Evolutionary conservation across 768 basidiomycete genomes (phyloP).

Genomic region (Boletus edulis): DNA sequence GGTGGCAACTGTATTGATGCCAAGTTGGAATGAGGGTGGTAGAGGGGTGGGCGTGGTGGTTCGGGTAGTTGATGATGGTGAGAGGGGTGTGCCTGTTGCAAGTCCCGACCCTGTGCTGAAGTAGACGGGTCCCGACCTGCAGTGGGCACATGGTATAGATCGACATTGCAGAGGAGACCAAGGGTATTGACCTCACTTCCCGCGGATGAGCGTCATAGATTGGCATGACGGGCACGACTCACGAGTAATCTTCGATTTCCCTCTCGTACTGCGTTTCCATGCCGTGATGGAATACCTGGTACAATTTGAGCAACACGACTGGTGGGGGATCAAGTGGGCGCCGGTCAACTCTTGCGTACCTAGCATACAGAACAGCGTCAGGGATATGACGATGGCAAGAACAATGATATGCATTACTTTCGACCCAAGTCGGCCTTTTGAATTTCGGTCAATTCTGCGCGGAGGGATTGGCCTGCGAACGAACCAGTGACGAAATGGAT

Average conservation of each 20-base stretch:
- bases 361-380: slow-evolving; percentile 22
- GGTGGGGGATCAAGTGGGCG: slow-evolving; percentile 72
- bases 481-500: slow-evolving; percentile 59
- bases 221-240: slow-evolving; percentile 5
- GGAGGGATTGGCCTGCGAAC: slow-evolving; percentile 55
- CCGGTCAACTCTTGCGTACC: slow-evolving; percentile 60
- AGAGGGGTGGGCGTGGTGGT: slow-evolving; percentile 10
- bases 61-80: slow-evolving; percentile 2
- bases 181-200: slow-evolving; percentile 59
- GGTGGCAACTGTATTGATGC: slow-evolving; percentile 23
- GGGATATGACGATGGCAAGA: background rate
- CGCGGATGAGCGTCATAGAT: slow-evolving; percentile 5
- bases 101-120: slow-evolving; percentile 6
- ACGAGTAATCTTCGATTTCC: slow-evolving; percentile 55
- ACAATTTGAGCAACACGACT: slow-evolving; percentile 50
- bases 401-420: slow-evolving; percentile 42
- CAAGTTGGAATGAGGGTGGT: slow-evolving; percentile 14
- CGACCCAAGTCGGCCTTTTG: slow-evolving; percentile 68
- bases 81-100: slow-evolving; percentile 12
- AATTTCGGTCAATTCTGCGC: slow-evolving; percentile 54
- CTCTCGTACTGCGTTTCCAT: slow-evolving; percentile 39
- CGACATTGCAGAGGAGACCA: slow-evolving; percentile 74
- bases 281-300: slow-evolving; percentile 41
- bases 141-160: slow-evolving; percentile 62
- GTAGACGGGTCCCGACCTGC: slow-evolving; percentile 7